These are phyloP conservation scores for Zygoascus bituminiphila DNA, from an alignment of 805 yeast species.

Conservation along the genomic window DNA sequence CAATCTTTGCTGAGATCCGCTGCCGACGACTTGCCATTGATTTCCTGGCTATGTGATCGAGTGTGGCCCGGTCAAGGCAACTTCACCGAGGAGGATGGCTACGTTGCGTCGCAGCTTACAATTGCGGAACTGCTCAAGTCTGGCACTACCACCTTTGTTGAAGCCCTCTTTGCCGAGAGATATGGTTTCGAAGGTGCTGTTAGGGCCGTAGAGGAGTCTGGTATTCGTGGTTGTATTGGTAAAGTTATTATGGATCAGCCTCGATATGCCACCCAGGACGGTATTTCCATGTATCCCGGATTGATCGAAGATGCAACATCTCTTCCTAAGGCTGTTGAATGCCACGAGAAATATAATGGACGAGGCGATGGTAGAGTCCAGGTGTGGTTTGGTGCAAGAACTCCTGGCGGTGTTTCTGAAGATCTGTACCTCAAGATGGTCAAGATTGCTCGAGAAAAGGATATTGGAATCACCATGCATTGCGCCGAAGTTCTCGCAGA, in stretches of 20 bases:
- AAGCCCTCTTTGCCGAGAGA: slow-evolving; percentile 13
- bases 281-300: slow-evolving; percentile 11
- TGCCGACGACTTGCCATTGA: slow-evolving; percentile 14
- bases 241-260: slow-evolving; percentile 15
- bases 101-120: slow-evolving; percentile 12
- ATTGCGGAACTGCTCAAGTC: slow-evolving; percentile 17
- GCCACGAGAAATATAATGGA: slow-evolving; percentile 11
- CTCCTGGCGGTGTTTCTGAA: slow-evolving; percentile 15
- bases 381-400: slow-evolving; percentile 17
- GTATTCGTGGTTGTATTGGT: slow-evolving; percentile 9
- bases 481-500: slow-evolving; percentile 14
- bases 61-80: slow-evolving; percentile 17
- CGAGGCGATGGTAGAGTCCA: slow-evolving; percentile 14
- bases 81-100: slow-evolving; percentile 14
- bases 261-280: slow-evolving; percentile 11
- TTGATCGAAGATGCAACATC: slow-evolving; percentile 11
- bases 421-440: slow-evolving; percentile 10
- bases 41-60: slow-evolving; percentile 14
- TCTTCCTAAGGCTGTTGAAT: slow-evolving; percentile 9
- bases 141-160: slow-evolving; percentile 16
- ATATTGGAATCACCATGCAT: slow-evolving; percentile 15
- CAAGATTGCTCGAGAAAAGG: slow-evolving; percentile 4
- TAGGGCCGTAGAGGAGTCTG: slow-evolving; percentile 9
- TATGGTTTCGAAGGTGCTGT: slow-evolving; percentile 12
- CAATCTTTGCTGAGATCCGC: slow-evolving; percentile 13